These are phyloP conservation scores for Miamiensis avidus DNA, from an alignment of 169 alveolate species.

Conservation along the genomic window DNA sequence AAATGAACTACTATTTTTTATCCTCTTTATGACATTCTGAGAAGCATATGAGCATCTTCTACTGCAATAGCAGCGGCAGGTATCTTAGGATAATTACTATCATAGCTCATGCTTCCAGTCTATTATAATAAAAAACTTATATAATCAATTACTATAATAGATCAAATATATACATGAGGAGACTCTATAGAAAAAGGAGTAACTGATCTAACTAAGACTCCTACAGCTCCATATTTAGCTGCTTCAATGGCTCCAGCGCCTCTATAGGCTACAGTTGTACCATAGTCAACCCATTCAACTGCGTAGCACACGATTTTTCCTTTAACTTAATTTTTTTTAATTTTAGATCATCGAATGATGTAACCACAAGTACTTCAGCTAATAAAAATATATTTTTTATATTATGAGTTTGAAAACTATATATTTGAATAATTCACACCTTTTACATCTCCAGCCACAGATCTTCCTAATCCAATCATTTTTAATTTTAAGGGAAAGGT, in stretches of 20 bases:
- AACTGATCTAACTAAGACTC: constrained; percentile 34
- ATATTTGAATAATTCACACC: too few relatives aligned
- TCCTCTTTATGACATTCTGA: constrained; percentile 41
- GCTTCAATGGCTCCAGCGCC: constrained; percentile 30
- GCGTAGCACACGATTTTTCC: constrained; percentile 41
- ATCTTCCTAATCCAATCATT: constrained; percentile 38
- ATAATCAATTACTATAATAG: too few relatives aligned
- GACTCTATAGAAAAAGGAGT: constrained; percentile 36
- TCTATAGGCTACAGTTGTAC: constrained; percentile 18
- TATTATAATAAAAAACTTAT: too few relatives aligned
- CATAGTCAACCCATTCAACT: constrained; percentile 30
- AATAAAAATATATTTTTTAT: too few relatives aligned
- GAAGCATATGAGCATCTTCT: constrained; percentile 49
- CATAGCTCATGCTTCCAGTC: too few relatives aligned
- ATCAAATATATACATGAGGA: too few relatives aligned
- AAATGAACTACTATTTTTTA: constrained; percentile 20
- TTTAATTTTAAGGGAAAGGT: constrained; percentile 32
- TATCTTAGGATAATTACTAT: neutral
- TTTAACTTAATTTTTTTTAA: constrained; percentile 23
- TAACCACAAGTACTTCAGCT: constrained; percentile 37
- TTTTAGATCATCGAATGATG: constrained; percentile 39
- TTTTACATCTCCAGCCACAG: constrained; percentile 20
- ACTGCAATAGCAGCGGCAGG: constrained; percentile 49
- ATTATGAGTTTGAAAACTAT: too few relatives aligned
- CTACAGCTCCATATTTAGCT: constrained; percentile 36